Percentiles rank a stretch among this genome's conserved stretches.
Conservation (phyloP, 208 protist genomes). For the Trypanosoma avium region DNA sequence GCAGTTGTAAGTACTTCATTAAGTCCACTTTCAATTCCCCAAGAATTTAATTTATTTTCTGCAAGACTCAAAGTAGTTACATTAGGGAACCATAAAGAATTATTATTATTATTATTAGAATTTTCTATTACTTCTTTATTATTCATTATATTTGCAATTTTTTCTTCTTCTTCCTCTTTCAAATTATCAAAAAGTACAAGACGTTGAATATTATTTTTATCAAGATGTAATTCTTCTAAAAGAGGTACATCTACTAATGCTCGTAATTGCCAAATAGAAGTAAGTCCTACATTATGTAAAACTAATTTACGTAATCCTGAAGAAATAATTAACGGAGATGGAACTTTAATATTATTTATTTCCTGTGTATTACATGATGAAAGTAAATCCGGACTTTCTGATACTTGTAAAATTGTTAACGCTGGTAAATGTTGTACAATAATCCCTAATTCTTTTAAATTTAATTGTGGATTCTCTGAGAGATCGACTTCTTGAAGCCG, state of each 20-base stretch:
- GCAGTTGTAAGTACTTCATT: constrained; percentile 31
- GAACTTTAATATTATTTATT: too few species aligned
- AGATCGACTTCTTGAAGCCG: constrained; percentile 74
- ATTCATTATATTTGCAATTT: constrained; percentile 4
- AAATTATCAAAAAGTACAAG: constrained; percentile 31
- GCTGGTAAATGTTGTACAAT: constrained; percentile 59
- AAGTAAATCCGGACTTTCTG: constrained; percentile 37
- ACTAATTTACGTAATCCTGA: constrained; percentile 64
- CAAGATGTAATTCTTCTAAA: constrained; percentile 81
- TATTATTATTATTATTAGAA: constrained; percentile 8
- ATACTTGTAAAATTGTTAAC: constrained; percentile 67
- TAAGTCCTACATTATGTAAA: constrained; percentile 74
- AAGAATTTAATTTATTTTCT: constrained; percentile 65
- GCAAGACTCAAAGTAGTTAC: constrained; percentile 80
- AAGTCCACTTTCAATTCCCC: constrained; percentile 51
- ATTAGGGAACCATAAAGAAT: constrained; percentile 31
- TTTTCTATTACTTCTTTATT: constrained; percentile 1
- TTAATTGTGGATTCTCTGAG: constrained; percentile 53
- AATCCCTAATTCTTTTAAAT: constrained; percentile 49
- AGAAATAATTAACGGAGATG: constrained; percentile 33
- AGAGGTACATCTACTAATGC: constrained; percentile 46
- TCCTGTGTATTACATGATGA: too few species aligned
- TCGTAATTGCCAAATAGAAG: constrained; percentile 50
- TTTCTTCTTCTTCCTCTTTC: not conserved
- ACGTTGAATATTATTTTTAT: constrained; percentile 53